Evolutionary conservation across 768 basidiomycete species (phyloP).

Genomic region (Mycena galericulata): DNA sequence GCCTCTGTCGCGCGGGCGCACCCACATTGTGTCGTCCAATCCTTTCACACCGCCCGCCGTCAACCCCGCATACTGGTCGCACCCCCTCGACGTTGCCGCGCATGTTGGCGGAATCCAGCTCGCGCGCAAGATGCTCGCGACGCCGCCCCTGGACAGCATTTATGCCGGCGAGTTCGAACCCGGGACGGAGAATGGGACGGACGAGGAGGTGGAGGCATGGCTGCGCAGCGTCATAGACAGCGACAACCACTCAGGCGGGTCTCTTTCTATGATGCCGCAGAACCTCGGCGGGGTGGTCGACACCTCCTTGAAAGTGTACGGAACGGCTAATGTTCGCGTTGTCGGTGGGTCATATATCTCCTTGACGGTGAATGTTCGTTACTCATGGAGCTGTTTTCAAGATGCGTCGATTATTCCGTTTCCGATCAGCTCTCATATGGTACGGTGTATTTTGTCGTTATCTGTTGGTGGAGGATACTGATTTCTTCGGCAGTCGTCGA

Average conservation of each 20-base stretch:
- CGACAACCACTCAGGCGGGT: conserved; percentile 51
- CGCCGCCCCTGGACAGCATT: conserved; percentile 45
- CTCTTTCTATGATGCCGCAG: conserved; percentile 54
- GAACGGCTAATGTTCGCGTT: conserved; percentile 49
- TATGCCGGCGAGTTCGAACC: conserved; percentile 48
- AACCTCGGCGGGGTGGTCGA: conserved; percentile 54
- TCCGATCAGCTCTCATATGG: conserved; percentile 48
- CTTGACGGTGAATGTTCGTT: no score
- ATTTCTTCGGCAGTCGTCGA: conserved; percentile 32
- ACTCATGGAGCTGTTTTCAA: no score
- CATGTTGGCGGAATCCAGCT: conserved; percentile 49
- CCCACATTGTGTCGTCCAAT: conserved; percentile 58
- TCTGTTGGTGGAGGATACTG: background rate
- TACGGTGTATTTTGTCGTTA: conserved; percentile 30
- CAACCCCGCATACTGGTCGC: conserved; percentile 60
- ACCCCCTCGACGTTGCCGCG: conserved; percentile 46
- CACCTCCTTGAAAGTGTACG: conserved; percentile 49
- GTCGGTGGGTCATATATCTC: conserved; percentile 38
- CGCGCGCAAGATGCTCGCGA: conserved; percentile 43
- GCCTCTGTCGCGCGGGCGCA: conserved; percentile 59
- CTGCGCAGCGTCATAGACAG: conserved; percentile 42
- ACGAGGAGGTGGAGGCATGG: conserved; percentile 41
- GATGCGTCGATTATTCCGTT: conserved; percentile 51
- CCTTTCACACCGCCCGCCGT: conserved; percentile 57
- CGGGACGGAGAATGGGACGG: conserved; percentile 35